These are phyloP conservation scores for Kodamaea jinghongensis DNA, from an alignment of 805 yeast genomes.

Conservation along the genomic window DNA sequence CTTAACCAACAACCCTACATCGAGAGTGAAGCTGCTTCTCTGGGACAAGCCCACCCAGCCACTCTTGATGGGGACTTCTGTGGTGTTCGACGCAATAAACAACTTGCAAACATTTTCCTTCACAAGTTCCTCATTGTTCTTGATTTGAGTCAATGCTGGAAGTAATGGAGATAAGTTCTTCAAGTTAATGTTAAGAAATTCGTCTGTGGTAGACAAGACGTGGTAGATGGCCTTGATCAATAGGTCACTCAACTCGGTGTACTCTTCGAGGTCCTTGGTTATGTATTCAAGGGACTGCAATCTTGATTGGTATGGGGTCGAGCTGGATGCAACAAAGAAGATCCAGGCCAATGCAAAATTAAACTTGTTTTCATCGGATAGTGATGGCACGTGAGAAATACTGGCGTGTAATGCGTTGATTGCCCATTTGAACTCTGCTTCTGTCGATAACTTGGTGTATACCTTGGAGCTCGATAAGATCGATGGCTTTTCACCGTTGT, in stretches of 20 bases:
- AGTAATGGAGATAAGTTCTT: slow-evolving; percentile 24
- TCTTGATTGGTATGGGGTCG: slow-evolving; percentile 33
- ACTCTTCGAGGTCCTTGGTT: slow-evolving; percentile 21
- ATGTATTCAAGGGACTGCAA: slow-evolving; percentile 32
- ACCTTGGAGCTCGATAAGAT: slow-evolving; percentile 47
- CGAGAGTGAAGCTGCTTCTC: slow-evolving; percentile 45
- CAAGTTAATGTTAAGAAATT: slow-evolving; percentile 12
- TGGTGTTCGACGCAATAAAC: slow-evolving; percentile 29
- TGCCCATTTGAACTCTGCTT: slow-evolving; percentile 53
- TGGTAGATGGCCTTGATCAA: slow-evolving; percentile 42
- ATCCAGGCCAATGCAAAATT: slow-evolving; percentile 49
- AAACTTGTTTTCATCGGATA: slow-evolving; percentile 15
- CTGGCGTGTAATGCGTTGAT: slow-evolving; percentile 42
- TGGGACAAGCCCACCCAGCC: slow-evolving; percentile 81
- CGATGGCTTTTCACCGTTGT: slow-evolving; percentile 46
- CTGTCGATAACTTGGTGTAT: slow-evolving; percentile 45
- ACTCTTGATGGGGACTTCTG: slow-evolving; percentile 32
- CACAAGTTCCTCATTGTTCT: slow-evolving; percentile 14
- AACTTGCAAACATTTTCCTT: slow-evolving; percentile 20
- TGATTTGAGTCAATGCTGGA: slow-evolving; percentile 23
- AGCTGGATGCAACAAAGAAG: slow-evolving; percentile 43
- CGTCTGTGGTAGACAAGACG: slow-evolving; percentile 15
- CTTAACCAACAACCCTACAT: slow-evolving; percentile 59
- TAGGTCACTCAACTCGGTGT: slow-evolving; percentile 36
- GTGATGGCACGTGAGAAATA: slow-evolving; percentile 15